phyloP scores from a whole-genome alignment of 495 filamentous ascomycete species.

The Neurospora sp. region DNA sequence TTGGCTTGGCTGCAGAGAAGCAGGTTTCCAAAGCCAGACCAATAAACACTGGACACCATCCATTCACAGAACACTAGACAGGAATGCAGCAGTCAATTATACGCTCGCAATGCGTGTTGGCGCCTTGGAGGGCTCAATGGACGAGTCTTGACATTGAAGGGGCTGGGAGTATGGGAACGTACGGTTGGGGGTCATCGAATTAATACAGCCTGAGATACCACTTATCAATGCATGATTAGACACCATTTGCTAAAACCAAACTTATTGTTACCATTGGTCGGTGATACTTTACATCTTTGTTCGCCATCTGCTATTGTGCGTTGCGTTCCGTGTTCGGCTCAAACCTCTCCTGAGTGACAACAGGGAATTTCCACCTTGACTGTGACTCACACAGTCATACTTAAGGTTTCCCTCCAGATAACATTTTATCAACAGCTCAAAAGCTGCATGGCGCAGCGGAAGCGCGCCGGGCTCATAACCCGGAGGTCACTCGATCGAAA shows the following conservation, averaged over 20 bases:
- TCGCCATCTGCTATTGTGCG: not conserved
- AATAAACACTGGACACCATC: not conserved
- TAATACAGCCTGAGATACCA: not conserved
- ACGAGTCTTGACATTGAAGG: not conserved
- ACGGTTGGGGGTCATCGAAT: not conserved
- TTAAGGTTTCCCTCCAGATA: not conserved
- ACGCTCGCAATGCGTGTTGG: not conserved
- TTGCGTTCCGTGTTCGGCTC: not conserved
- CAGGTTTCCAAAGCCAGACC: not conserved
- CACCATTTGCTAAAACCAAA: not conserved
- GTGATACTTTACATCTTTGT: not conserved
- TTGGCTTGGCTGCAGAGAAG: not conserved
- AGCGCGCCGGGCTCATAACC: constrained; percentile 48
- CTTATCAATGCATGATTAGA: not conserved
- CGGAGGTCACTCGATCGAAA: constrained; percentile 46
- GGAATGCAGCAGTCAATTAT: not conserved
- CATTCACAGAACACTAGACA: not conserved
- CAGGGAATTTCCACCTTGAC: not conserved
- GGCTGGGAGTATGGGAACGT: not conserved
- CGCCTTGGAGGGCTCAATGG: not conserved
- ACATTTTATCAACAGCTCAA: not conserved
- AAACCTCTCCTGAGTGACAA: not conserved
- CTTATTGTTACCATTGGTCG: not conserved
- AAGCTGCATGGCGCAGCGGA: constrained; percentile 44
- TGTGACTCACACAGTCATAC: not conserved